Evolutionary conservation across 225 moss, liverwort and hornwort species (phyloP).

Genomic region (Thuidium tamariscinum): DNA sequence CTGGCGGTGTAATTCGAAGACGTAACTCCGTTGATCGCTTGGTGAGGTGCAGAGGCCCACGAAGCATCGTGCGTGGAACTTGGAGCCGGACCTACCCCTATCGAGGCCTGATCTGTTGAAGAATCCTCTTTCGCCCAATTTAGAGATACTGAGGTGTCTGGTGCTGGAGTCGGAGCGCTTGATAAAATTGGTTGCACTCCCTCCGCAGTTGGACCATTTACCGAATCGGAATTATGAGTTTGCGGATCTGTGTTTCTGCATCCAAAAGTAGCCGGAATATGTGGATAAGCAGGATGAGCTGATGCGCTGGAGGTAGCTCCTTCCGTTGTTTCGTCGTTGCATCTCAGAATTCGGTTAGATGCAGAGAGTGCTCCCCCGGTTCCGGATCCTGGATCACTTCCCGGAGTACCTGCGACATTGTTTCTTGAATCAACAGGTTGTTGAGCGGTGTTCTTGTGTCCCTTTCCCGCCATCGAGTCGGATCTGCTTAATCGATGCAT

Average conservation of each 20-base stretch:
- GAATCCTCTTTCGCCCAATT: not conserved
- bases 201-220: not conserved
- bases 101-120: not conserved
- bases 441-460: not conserved
- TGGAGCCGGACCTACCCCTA: not conserved
- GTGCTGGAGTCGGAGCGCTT: not conserved
- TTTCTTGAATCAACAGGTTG: not conserved
- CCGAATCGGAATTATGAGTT: not conserved
- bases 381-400: not conserved
- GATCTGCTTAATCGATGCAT: slow-evolving; percentile 23
- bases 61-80: not conserved
- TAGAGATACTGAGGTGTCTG: not conserved
- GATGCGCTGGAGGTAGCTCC: not conserved
- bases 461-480: not conserved
- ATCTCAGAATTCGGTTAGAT: not conserved
- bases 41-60: not conserved
- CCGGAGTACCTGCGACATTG: not conserved
- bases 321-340: not conserved
- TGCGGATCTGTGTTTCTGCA: not conserved
- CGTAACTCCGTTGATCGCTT: not conserved
- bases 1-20: not conserved
- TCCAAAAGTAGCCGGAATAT: not conserved
- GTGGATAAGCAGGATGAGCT: not conserved
- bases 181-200: not conserved
- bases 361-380: not conserved